phyloP scores from a whole-genome alignment of 257 asterid species.

The Voacanga thouarsii region DNA sequence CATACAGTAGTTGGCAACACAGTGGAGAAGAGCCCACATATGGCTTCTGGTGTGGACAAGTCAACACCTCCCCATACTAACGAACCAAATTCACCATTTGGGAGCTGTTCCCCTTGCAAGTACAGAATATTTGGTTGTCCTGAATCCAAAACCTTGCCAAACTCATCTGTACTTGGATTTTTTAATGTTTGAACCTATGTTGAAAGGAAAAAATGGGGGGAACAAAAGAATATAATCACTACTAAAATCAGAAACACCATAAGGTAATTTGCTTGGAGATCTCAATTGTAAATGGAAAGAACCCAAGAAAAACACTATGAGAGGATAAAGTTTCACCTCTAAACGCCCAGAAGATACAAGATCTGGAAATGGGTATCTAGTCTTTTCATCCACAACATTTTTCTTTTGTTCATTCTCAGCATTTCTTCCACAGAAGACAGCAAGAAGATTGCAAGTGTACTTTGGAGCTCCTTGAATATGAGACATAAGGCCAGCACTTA shows the following conservation, averaged over 20 bases:
- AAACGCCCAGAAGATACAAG: conserved; percentile 75
- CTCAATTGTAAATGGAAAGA: background rate
- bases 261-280: background rate
- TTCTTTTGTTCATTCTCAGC: conserved; percentile 42
- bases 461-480: conserved; percentile 80
- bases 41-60: conserved; percentile 57
- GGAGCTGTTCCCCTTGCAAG: conserved; percentile 70
- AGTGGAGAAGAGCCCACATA: conserved; percentile 58
- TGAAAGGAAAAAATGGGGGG: conserved; percentile 2
- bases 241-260: conserved; percentile 2
- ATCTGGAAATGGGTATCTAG: conserved; percentile 63
- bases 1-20: conserved; percentile 71
- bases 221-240: background rate
- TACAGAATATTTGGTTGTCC: conserved; percentile 82
- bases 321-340: conserved; percentile 55
- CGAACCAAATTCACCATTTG: conserved; percentile 60
- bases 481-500: conserved; percentile 47
- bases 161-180: conserved; percentile 69
- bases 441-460: conserved; percentile 76
- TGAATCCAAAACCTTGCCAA: conserved; percentile 57
- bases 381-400: conserved; percentile 42
- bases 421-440: conserved; percentile 50
- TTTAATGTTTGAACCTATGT: conserved; percentile 75
- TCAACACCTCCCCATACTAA: conserved; percentile 57
- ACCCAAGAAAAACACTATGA: background rate